Conservation (phyloP, 768 basidiomycete genomes). For the Rhodosporidiobolus odoratus region DNA sequence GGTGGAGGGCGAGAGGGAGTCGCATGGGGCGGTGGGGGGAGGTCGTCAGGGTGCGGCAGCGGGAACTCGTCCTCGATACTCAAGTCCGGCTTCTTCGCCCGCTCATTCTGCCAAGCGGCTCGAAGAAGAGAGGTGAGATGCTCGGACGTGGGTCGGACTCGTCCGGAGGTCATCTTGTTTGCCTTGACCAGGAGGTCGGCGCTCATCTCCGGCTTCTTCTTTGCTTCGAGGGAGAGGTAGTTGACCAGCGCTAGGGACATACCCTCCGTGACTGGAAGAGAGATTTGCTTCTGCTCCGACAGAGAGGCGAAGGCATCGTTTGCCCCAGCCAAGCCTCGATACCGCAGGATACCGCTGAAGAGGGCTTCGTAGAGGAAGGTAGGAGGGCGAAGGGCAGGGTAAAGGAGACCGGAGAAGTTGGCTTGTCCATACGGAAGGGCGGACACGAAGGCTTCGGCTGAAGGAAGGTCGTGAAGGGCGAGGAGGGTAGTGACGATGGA, state of each 20-base stretch:
- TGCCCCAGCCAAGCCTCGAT: slow-evolving; percentile 18
- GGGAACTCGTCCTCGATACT: slow-evolving; percentile 25
- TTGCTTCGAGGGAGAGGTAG: slow-evolving; percentile 20
- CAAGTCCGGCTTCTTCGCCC: slow-evolving; percentile 1
- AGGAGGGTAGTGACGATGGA: slow-evolving; percentile 11
- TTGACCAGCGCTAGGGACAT: slow-evolving; percentile 22
- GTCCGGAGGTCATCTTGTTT: slow-evolving; percentile 4
- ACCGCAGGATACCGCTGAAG: slow-evolving; percentile 18
- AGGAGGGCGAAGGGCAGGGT: neutral
- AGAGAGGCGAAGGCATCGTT: slow-evolving; percentile 7
- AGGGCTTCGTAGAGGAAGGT: slow-evolving; percentile 13
- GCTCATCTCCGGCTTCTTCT: neutral
- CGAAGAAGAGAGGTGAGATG: slow-evolving; percentile 24
- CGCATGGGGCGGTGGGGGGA: neutral
- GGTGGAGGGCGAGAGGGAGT: neutral
- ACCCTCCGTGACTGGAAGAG: slow-evolving; percentile 18
- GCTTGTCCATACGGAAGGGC: neutral
- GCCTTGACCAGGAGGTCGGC: slow-evolving; percentile 14
- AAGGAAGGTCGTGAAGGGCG: slow-evolving; percentile 7
- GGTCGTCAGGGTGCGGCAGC: neutral
- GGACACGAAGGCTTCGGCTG: slow-evolving; percentile 26
- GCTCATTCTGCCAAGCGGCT: slow-evolving; percentile 30
- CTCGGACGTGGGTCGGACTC: slow-evolving; percentile 3
- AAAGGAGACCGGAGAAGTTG: neutral
- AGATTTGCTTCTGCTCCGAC: neutral